Evolutionary conservation across 78 protist genomes (phyloP), one percentile per base, ranked within the genome.

Genomic region (Dictyostelium capitatum): DNA sequence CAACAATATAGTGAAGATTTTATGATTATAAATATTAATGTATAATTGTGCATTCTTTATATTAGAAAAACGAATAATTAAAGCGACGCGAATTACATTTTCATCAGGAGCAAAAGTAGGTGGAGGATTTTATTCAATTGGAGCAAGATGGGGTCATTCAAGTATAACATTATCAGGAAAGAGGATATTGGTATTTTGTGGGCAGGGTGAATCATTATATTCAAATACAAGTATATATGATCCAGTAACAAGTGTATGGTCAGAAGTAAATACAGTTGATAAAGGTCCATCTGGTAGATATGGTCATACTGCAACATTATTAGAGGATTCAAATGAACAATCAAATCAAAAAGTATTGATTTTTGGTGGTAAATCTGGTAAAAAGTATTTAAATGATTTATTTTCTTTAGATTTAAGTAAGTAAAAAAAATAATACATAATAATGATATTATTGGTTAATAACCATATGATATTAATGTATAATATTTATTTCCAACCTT

Each of bases 91-190:
- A 56, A 64, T 87, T 7, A 47, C 93, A 9, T 87, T 87, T 65
- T 74, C 93, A 37, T 7, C 70, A 25, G 93, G 93, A 9, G 57
- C 79, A 46, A 87, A 77, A 43, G 28, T 77, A 6, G 93, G 93
- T 1, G 93, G 93, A 6, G 93, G 93, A n/a, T 3, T 32, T 2
- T 87, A 56, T 65, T 17, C 83, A 32, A 64, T 87, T 19, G 93
- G 79, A 2, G 93, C 93, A 47, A 74, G 93, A 87, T 87, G 93
- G 93, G 93, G 82, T 20, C 93, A 87, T n/a, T 48, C 93, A 3
- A 48, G 69, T 64, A 54, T 77, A 12, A 51, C 85, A 25, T 3
- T 74, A 30, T 32, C n/a, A 62, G 93, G 93, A 11, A 74, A 77
- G 48, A 74, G 79, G 51, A 46, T 87, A 48, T 87, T 32, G 47